phyloP scores from a whole-genome alignment of 352 stramenopile genomes.

The Hyaloperonospora brassicae region DNA sequence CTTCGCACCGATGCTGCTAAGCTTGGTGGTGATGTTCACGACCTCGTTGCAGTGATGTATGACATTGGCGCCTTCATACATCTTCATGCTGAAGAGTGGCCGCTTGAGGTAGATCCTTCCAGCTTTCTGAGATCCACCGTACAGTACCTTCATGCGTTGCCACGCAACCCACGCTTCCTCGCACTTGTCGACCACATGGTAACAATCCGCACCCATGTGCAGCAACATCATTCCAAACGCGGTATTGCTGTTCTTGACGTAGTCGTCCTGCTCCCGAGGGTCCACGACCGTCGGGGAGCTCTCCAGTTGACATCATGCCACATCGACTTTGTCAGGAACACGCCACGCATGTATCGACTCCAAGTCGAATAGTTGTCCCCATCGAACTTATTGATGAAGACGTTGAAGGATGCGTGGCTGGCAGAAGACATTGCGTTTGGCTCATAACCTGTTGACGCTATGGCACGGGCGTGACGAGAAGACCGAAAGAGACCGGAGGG shows the following conservation, averaged over 20 bases:
- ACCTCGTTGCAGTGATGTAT: conserved; percentile 7
- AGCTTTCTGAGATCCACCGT: conserved; percentile 13
- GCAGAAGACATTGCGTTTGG: too few relatives aligned
- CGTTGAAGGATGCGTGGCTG: too few relatives aligned
- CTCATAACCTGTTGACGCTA: too few relatives aligned
- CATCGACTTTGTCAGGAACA: neutral
- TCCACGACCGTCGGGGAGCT: neutral
- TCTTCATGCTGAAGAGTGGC: conserved; percentile 6
- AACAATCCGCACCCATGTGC: conserved; percentile 19
- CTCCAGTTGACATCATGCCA: neutral
- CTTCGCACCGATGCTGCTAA: conserved; percentile 5
- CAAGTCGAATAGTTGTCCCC: conserved; percentile 7
- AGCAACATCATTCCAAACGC: conserved; percentile 24
- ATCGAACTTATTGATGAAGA: conserved; percentile 4
- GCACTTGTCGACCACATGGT: conserved; percentile 20
- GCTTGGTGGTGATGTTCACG: conserved; percentile 8
- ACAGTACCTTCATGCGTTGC: conserved; percentile 6
- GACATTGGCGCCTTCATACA: conserved; percentile 7
- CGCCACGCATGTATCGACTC: conserved; percentile 1
- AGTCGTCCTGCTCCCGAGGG: conserved; percentile 9
- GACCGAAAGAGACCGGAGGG: too few relatives aligned
- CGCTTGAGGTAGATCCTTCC: conserved; percentile 23
- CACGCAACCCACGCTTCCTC: conserved; percentile 22
- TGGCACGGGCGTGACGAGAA: too few relatives aligned
- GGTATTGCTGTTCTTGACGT: conserved; percentile 19